Evolutionary conservation across 257 asterid genomes (phyloP), one percentile per base, ranked within the genome.

Genomic region (Plectranthus barbatus): DNA sequence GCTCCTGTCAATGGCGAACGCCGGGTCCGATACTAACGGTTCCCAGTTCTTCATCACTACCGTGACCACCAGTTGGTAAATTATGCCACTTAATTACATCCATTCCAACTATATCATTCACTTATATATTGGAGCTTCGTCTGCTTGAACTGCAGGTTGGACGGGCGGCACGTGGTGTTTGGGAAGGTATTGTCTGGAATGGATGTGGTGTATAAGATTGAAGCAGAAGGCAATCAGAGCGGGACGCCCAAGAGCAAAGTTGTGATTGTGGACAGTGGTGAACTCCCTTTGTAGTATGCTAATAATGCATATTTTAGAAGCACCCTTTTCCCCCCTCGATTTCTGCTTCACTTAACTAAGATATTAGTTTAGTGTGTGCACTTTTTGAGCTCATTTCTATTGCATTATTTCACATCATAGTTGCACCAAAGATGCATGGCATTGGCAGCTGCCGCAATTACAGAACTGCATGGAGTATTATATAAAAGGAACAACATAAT

Each of bases 1-100:
- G 18, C 67, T 74, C 46, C 36, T 89, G 60, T 90, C 99, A 6
- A 93, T 89, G 99, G 99, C 99, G 52, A 93, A 93, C 62, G 88
- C 99, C 17, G 97, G 97, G 37, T 44, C 72, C 1, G 90, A 87
- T 79, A 89, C 95, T 67, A 93, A 93, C 4, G 97, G 99, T 29
- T 93, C 99, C 64, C 97, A 93, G 70, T 93, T 93, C 75, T 93
- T 93, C 86, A 89, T 93, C 55, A 93, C 97, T n/a, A 93, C 97
- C 9, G 99, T 90, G 81, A 93, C 97, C 58, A 90, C 98, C n/a
- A 86, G 88, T 82, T 93, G 97, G 96, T 85, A 75, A 76, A 17
- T 49, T 39, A 49, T 49, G 4, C 40, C 1, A 45, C 31, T 14
- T 24, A 17, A 40, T 9, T 9, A 21, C 15, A 10, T 18, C 5